Base-by-base conservation (phyloP, 331 rosid species). In the Cydonia oblonga region DNA sequence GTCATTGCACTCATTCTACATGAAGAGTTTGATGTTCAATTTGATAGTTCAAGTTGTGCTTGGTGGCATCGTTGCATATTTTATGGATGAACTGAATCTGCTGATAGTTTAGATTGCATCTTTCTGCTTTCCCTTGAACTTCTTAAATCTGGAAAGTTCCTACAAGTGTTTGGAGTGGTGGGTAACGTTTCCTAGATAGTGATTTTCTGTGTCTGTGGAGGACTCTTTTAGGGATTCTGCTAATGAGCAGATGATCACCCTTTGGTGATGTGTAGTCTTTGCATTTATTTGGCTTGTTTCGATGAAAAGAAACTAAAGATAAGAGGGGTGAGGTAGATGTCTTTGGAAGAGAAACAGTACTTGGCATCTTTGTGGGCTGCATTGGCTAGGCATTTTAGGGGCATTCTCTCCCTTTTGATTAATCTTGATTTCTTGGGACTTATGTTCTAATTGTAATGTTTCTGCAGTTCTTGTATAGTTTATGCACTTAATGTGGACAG, bases 31-130 rank as follows among this genome's bases (percentile, higher is more conserved):
- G 30, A 42, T 64, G 25, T 78, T 75, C 26, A 76, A 59, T 76
- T 59, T 71, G 77, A 74, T 69, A 24, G 77, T 58, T 30, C 16
- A 66, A 49, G 63, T 80, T 60, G 19, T 84, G 30, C 65, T 75
- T 64, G 79, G 69, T 81, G 79, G 76, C 57, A 24, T 49, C 9
- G 9, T 68, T 35, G 19, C 1, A 65, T 49, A 16, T 49, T 7
- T 49, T 49, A 16, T 49, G 54, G 54, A 18, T 16, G 54, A 49
- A 4, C 54, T 49, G 54, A 49, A 49, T 49, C 1, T 16, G 54
- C 54, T 49, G 54, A 49, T 16, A 49, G 54, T 49, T 49, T 49
- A 49, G 20, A 49, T 49, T 49, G 20, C 54, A 16, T 49, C 20
- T 49, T 49, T 49, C 54, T 49, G 54, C 54, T 5, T 49, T 49